Base-by-base conservation (phyloP, 2,329 filamentous ascomycete genomes). In the Cadophora luteo-olivacea region DNA sequence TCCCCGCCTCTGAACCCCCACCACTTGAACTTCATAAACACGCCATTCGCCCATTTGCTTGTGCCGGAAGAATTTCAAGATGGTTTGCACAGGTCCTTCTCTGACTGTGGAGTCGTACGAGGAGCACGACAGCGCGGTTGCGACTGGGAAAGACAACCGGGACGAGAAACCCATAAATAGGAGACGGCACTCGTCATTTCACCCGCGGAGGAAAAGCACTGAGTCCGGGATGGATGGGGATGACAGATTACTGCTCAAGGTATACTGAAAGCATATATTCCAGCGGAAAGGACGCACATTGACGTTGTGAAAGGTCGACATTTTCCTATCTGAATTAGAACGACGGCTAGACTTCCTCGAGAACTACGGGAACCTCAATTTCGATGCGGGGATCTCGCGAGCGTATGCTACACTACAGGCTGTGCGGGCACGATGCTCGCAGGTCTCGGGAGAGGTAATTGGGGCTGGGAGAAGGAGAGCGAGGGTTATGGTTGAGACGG, bases 401-500 rank as follows among this genome's bases (percentile, higher is more conserved):
- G 93, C 95, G 24, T 97, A 97, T 80, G 85, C 90, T 19, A 97
- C 94, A 0, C 84, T 99, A 1, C 91, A 95, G 76, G 90, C 93
- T 8, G 94, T 99, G 32, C 90, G 94, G 70, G 90, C 93, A 73
- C 89, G 93, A 75, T 99, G 96, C 80, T 93, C 93, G 49, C 89
- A 94, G 72, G 94, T 95, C 24, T 97, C 94, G 0, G 95, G 93
- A 70, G 95, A 96, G 77, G 87, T 97, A 58, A 88, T 98, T 73
- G 96, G 94, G 67, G 92, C 92, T 48, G 94, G 96, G 25, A 90
- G 92, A 64, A 89, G 93, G 72, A 88, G 94, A 69, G 89, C 97
- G 69, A 92, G 93, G 72, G 88, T 98, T 68, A 90, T 98, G 82
- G 93, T 99, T 41, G 95, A 98, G 75, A 97, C 94, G 0, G 84